Percentiles rank a stretch among this genome's conserved stretches.
These are phyloP conservation scores for Coffea canephora DNA, from an alignment of 257 asterid species.

Conservation along the genomic window DNA sequence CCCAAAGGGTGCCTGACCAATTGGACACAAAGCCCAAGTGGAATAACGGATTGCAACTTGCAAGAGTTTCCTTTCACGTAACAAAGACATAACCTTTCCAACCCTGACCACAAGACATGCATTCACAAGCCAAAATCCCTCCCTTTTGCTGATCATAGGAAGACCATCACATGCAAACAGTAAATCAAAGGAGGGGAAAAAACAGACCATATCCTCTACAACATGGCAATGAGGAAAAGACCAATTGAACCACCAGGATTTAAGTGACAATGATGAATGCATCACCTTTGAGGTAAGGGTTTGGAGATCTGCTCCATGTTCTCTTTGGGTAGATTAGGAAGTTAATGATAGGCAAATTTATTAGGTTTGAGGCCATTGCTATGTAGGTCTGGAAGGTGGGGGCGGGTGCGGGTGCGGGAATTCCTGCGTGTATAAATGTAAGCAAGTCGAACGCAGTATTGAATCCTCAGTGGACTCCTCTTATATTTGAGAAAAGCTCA, in stretches of 20 bases:
- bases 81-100: background rate
- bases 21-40: background rate
- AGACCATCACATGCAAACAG: background rate
- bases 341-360: no score
- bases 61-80: background rate
- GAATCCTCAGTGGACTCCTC: no score
- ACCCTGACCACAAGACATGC: background rate
- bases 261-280: background rate
- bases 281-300: background rate
- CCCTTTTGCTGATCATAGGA: background rate
- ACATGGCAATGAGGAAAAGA: background rate
- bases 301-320: background rate
- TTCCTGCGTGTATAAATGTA: no score
- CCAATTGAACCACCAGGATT: background rate
- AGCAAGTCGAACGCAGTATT: no score
- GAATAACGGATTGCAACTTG: background rate
- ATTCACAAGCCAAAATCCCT: background rate
- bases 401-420: no score
- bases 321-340: background rate
- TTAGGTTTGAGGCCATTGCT: no score
- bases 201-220: background rate
- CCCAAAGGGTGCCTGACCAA: background rate
- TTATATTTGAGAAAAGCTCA: no score
- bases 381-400: no score
- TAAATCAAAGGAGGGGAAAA: background rate